phyloP scores from a whole-genome alignment of 75 land plant genomes.

The Sequoiadendron giganteum region DNA sequence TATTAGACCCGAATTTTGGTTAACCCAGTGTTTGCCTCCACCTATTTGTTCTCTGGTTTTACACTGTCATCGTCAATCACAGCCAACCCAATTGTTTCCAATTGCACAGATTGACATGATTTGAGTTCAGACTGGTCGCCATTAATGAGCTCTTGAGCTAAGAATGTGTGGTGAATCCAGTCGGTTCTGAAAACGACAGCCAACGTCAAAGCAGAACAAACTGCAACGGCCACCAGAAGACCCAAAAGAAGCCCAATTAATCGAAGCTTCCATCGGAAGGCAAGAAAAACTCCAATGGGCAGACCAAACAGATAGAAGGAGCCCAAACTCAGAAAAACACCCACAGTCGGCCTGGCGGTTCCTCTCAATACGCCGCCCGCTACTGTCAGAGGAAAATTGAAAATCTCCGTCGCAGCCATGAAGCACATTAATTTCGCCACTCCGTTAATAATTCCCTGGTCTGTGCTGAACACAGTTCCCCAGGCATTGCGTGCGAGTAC shows the following conservation, averaged over 20 bases:
- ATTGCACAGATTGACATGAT: neutral
- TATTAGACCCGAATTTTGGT: too few relatives aligned
- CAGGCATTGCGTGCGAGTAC: slow-evolving; percentile 40
- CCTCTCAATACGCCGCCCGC: slow-evolving; percentile 75
- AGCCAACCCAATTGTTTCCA: neutral
- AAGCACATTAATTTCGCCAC: slow-evolving; percentile 57
- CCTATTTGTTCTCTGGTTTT: neutral
- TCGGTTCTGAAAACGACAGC: slow-evolving; percentile 35
- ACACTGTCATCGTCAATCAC: neutral
- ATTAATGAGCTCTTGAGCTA: slow-evolving; percentile 43
- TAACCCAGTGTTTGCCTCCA: neutral
- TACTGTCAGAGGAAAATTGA: slow-evolving; percentile 70
- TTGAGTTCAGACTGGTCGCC: neutral
- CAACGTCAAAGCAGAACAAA: slow-evolving; percentile 28
- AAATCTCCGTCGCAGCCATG: slow-evolving; percentile 61
- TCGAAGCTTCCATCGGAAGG: slow-evolving; percentile 37
- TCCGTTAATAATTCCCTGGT: slow-evolving; percentile 27
- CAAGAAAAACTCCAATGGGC: slow-evolving; percentile 54
- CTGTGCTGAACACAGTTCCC: slow-evolving; percentile 59
- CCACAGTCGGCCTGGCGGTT: slow-evolving; percentile 60
- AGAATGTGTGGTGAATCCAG: slow-evolving; percentile 47
- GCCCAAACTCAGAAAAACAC: slow-evolving; percentile 54
- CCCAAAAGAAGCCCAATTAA: slow-evolving; percentile 46
- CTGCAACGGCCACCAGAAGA: neutral
- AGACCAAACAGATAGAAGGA: slow-evolving; percentile 73